phyloP scores from a whole-genome alignment of 1,139 yeast genomes.

The Candida dubliniensis region DNA sequence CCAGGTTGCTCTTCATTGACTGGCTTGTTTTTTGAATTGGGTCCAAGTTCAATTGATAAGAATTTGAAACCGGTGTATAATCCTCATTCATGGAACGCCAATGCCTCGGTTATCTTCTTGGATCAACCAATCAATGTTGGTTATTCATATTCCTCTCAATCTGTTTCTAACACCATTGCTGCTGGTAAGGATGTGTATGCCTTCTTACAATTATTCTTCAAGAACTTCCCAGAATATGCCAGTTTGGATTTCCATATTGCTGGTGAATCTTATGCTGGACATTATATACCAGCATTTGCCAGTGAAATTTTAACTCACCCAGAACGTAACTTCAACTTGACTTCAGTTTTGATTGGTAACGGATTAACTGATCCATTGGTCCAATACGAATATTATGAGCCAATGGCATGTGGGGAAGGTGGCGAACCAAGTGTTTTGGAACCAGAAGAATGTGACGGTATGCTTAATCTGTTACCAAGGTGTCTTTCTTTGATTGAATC shows the following conservation, averaged over 20 bases:
- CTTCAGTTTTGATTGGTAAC: conserved; percentile 91
- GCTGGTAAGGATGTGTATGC: conserved; percentile 95
- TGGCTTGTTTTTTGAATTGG: conserved; percentile 46
- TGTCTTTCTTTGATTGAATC: conserved; percentile 77
- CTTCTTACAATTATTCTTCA: conserved; percentile 84
- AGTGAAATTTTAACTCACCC: conserved; percentile 76
- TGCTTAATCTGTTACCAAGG: conserved; percentile 74
- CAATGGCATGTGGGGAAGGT: conserved; percentile 97
- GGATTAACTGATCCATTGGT: conserved; percentile 92
- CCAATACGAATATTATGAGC: conserved; percentile 86
- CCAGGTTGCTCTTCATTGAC: conserved; percentile 48
- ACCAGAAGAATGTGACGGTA: conserved; percentile 76
- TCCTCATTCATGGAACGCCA: conserved; percentile 45
- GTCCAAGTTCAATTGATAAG: conserved; percentile 40
- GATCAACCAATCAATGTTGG: conserved; percentile 61
- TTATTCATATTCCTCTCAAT: conserved; percentile 69
- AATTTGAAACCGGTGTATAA: conserved; percentile 38
- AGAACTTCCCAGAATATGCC: conserved; percentile 83
- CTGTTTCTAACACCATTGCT: conserved; percentile 74
- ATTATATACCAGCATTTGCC: conserved; percentile 93
- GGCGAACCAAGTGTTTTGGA: conserved; percentile 80
- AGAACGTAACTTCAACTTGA: conserved; percentile 78
- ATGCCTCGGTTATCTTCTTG: conserved; percentile 46
- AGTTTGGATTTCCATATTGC: conserved; percentile 81
- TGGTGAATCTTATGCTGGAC: conserved; percentile 99